Base-by-base conservation (phyloP, 768 basidiomycete genomes). In the Porpolomopsis calyptriformis region DNA sequence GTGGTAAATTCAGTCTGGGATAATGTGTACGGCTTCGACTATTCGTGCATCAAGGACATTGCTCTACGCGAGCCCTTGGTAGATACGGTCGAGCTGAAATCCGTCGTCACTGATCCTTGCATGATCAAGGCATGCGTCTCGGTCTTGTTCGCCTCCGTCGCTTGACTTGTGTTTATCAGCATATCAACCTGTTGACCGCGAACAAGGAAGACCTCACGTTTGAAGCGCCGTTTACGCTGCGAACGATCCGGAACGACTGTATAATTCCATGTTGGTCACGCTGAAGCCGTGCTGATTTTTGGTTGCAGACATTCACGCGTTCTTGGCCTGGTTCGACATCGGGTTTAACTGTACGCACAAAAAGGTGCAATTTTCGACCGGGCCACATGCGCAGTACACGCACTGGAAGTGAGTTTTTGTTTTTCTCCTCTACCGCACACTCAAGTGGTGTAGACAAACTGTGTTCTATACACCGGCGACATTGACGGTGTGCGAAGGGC, bases 281-380 rank as follows among this genome's bases (percentile, higher is more conserved):
- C 40, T 46, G n/a, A n/a, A n/a, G n/a, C n/a, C n/a, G 22, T 27
- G 26, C 4, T 43, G 25, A 51, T n/a, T 52, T 34, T 27, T 2
- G 22, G 38, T 18, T 31, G 10, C 55, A 98, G 93, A 93, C 60
- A 73, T 91, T 22, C 96, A 99, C 60, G 96, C 96, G 19, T 96
- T 97, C 80, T 80, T 99, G 41, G 92, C 91, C 26, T 99, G 96
- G 96, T 99, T 99, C 67, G 96, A 99, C 63, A 85, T 94, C 59
- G 74, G 81, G 34, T 99, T 99, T 69, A 84, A 87, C 47, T 91
- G 85, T 62, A 91, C 90, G 46, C 96, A 98, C 72, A 96, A 91
- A 66, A 88, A 86, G 60, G 82, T 93, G 51, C 79, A 80, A 57
- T 99, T 99, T 67, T 94, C 91, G 38, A 99, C 96, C 10, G 96